phyloP scores from a whole-genome alignment of 2,329 filamentous ascomycete genomes.

The Gnomoniopsis sp. region DNA sequence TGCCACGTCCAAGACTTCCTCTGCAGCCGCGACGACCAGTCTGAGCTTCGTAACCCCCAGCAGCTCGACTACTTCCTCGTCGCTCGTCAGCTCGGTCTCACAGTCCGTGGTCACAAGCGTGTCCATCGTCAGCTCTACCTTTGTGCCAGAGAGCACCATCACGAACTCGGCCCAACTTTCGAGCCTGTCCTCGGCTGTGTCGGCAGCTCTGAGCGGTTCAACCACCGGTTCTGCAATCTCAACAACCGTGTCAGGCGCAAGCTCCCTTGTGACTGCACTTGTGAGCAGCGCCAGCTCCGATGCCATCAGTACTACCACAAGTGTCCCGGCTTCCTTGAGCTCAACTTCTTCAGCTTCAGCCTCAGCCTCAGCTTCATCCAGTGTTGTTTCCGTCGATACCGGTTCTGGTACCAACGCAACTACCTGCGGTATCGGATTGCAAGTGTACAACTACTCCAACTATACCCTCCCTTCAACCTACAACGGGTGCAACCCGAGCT shows the following conservation, averaged over 20 bases:
- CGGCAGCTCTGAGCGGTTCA: not conserved
- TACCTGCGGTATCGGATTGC: slow-evolving; percentile 1
- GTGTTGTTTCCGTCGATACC: not conserved
- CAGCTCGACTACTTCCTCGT: not conserved
- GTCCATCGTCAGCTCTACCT: slow-evolving; percentile 3
- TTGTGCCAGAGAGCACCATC: slow-evolving; percentile 7
- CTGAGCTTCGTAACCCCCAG: slow-evolving; percentile 1
- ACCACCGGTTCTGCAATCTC: not conserved
- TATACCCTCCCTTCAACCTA: not conserved
- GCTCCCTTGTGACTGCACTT: not conserved
- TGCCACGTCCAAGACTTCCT: not conserved
- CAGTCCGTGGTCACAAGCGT: slow-evolving; percentile 1
- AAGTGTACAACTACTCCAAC: not conserved
- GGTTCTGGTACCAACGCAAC: not conserved
- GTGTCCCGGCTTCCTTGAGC: no score
- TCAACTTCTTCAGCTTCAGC: no score
- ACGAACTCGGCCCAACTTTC: slow-evolving; percentile 6
- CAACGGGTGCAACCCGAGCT: slow-evolving; percentile 11
- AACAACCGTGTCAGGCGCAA: not conserved
- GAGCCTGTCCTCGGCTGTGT: not conserved
- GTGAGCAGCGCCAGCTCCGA: not conserved
- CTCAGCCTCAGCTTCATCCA: no score
- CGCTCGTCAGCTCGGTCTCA: not conserved
- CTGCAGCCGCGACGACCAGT: not conserved
- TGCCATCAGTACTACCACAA: not conserved